phyloP scores from a whole-genome alignment of 2,329 filamentous ascomycete species.

The Sclerotinia subarctica region DNA sequence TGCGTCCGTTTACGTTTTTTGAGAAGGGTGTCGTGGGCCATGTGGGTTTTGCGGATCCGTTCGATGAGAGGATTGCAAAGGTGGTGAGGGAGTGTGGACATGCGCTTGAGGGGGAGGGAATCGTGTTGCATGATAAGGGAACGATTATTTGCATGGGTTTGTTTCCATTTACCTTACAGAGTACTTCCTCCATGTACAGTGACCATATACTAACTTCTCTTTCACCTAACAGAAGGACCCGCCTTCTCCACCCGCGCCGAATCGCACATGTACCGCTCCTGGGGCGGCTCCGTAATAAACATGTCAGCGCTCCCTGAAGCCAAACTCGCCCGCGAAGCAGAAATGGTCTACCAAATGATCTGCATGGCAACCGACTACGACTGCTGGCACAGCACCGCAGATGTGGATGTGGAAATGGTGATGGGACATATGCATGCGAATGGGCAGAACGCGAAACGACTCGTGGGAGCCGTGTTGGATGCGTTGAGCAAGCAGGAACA shows the following conservation, averaged over 20 bases:
- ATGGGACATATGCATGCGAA: constrained; percentile 96
- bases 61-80: constrained; percentile 73
- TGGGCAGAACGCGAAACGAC: constrained; percentile 76
- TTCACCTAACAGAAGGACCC: constrained; percentile 66
- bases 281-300: constrained; percentile 95
- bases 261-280: constrained; percentile 89
- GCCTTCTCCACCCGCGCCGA: constrained; percentile 97
- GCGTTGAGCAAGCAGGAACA: constrained; percentile 77
- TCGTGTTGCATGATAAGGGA: constrained; percentile 78
- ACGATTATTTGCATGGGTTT: constrained; percentile 88
- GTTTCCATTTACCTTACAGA: constrained; percentile 35
- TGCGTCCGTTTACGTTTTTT: constrained; percentile 94
- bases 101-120: constrained; percentile 76
- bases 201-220: not conserved
- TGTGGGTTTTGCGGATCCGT: constrained; percentile 93
- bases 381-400: constrained; percentile 84
- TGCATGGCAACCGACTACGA: constrained; percentile 99
- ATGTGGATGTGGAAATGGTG: constrained; percentile 95
- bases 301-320: constrained; percentile 96
- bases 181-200: not conserved
- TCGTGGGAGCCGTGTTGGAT: constrained; percentile 85
- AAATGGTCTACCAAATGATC: constrained; percentile 96
- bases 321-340: constrained; percentile 92
- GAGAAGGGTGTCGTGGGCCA: constrained; percentile 89
- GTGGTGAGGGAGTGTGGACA: constrained; percentile 75